A percentile compares a stretch with the other conserved stretches of the same genome.
Evolutionary conservation across 208 protist genomes (phyloP).

Genomic region (Polymyxa betae): DNA sequence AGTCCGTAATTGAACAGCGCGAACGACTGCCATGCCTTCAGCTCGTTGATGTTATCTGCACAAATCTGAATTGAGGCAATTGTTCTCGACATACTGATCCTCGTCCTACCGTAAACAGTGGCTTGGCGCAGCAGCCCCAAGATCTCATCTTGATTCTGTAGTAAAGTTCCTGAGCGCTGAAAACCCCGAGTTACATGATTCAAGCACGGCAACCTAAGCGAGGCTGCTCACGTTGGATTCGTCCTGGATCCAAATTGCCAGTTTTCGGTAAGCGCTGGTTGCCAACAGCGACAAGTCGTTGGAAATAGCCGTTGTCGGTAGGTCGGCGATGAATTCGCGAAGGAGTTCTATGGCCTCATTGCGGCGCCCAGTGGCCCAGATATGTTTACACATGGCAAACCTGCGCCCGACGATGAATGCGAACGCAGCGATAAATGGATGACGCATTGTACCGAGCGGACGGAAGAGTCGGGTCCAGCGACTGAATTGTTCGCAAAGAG

Average conservation of each 20-base stretch:
- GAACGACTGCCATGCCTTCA: slow-evolving; percentile 45
- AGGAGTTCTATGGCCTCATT: not conserved
- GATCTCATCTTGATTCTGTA: not conserved
- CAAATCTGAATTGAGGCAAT: not conserved
- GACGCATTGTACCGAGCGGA: not conserved
- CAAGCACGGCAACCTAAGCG: no score
- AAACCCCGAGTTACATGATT: no score
- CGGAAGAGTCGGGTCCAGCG: not conserved
- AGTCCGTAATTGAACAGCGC: slow-evolving; percentile 37
- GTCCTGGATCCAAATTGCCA: not conserved
- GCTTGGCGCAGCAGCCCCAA: not conserved
- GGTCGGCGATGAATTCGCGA: not conserved
- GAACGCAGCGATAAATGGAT: not conserved
- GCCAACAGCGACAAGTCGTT: not conserved
- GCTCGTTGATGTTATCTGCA: not conserved
- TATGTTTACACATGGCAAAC: slow-evolving; percentile 50
- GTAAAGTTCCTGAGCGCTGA: no score
- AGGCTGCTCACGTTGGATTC: no score
- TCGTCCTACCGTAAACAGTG: not conserved
- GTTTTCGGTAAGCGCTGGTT: slow-evolving; percentile 23
- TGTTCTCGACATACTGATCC: not conserved
- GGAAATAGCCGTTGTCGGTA: not conserved
- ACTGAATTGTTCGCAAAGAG: slow-evolving; percentile 20
- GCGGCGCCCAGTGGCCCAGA: not conserved
- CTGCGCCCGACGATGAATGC: not conserved